Conservation (phyloP, 106 monocot genomes). For the Iris macrosiphon region DNA sequence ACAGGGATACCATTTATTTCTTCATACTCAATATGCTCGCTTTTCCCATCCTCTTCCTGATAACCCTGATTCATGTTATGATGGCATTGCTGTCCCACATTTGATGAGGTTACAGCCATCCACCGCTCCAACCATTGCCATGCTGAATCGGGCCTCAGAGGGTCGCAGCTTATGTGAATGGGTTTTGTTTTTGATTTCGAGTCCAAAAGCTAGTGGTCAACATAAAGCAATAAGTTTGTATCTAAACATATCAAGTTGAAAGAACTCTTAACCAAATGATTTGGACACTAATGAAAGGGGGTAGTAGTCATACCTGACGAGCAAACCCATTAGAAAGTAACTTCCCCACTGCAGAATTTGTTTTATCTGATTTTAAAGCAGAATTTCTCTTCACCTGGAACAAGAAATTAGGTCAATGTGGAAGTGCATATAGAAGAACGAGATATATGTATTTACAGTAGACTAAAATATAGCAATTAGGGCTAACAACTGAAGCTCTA, state of each 20-base stretch:
- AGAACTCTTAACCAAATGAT: neutral
- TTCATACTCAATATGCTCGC: constrained; percentile 4
- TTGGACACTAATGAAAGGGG: neutral
- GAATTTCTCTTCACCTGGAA: constrained; percentile 20
- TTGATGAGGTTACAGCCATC: constrained; percentile 45
- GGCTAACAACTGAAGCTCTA: neutral
- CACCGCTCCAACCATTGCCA: constrained; percentile 96
- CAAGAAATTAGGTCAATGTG: constrained; percentile 1
- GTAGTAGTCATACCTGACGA: constrained; percentile 42
- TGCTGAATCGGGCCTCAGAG: constrained; percentile 57
- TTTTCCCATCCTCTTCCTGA: constrained; percentile 9
- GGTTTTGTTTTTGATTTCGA: constrained; percentile 37
- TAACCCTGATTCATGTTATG: neutral
- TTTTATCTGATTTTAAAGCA: constrained; percentile 19
- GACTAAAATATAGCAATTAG: neutral
- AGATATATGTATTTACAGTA: neutral
- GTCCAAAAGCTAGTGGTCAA: constrained; percentile 51
- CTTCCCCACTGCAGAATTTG: constrained; percentile 32
- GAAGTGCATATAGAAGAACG: neutral
- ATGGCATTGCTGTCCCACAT: constrained; percentile 11
- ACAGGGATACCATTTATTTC: constrained; percentile 3
- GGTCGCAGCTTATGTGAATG: constrained; percentile 61
- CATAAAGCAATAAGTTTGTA: neutral
- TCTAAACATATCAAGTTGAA: neutral
- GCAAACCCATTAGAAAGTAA: constrained; percentile 64